Conservation (phyloP, 1,284 basidiomycete species). For the Singerocomus rubriflavus region DNA sequence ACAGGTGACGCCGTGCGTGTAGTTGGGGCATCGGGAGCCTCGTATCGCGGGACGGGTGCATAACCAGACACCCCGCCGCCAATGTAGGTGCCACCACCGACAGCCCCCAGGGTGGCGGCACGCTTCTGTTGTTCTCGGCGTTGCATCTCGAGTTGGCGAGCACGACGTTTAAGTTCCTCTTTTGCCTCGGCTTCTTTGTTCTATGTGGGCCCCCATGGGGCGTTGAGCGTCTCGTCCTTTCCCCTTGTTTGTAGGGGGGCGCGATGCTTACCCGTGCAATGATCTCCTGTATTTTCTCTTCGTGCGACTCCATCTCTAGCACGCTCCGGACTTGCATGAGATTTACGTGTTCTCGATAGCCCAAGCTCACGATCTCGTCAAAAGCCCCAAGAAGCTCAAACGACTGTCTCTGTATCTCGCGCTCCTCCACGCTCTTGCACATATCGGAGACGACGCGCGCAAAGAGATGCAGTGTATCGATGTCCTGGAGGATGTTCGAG, state of each 20-base stretch:
- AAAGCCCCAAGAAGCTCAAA: constrained; percentile 96
- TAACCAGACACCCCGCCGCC: constrained; percentile 69
- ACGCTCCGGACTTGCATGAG: constrained; percentile 90
- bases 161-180: constrained; percentile 97
- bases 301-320: constrained; percentile 98
- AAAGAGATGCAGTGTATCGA: constrained; percentile 93
- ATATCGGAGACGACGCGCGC: constrained; percentile 93
- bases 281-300: constrained; percentile 99
- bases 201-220: constrained; percentile 37
- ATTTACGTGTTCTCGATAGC: constrained; percentile 93
- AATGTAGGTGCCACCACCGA: constrained; percentile 53
- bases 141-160: constrained; percentile 98
- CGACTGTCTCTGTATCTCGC: constrained; percentile 88
- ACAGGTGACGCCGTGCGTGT: constrained; percentile 51
- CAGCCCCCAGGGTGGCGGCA: constrained; percentile 44
- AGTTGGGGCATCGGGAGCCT: constrained; percentile 50
- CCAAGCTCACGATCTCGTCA: constrained; percentile 94
- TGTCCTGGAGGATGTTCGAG: constrained; percentile 98
- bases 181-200: constrained; percentile 99
- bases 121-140: constrained; percentile 88
- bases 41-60: constrained; percentile 67
- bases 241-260: background rate
- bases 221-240: background rate
- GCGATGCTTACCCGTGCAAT: constrained; percentile 75
- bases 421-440: constrained; percentile 84